Percentiles rank a stretch among this genome's conserved stretches.
phyloP scores from a whole-genome alignment of 106 monocot species.

The Hemerocallis citrina region DNA sequence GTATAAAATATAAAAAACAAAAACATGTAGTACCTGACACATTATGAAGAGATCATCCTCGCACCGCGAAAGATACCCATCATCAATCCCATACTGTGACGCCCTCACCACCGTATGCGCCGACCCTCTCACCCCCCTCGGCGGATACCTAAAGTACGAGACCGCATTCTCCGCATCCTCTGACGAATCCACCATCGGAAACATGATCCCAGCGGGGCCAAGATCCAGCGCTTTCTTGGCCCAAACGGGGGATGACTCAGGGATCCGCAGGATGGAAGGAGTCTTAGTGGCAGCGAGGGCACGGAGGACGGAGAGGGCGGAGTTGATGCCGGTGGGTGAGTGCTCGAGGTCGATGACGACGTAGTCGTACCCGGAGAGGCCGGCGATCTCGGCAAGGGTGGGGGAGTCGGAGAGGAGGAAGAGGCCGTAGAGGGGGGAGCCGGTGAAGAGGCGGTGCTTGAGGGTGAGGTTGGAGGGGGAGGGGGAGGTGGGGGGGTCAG shows the following conservation, averaged over 20 bases:
- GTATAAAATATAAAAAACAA: too few relatives aligned
- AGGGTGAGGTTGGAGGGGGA: slow-evolving; percentile 21
- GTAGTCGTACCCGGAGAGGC: slow-evolving; percentile 87
- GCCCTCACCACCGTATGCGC: slow-evolving; percentile 80
- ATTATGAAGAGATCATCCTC: slow-evolving; percentile 76
- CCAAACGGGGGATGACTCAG: slow-evolving; percentile 48
- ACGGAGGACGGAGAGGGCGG: slow-evolving; percentile 60
- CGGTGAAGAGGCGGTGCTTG: slow-evolving; percentile 62
- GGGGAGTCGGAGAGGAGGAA: slow-evolving; percentile 80
- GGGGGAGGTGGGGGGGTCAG: background rate
- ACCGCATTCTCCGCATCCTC: slow-evolving; percentile 44
- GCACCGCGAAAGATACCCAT: slow-evolving; percentile 54
- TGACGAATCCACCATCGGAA: slow-evolving; percentile 51
- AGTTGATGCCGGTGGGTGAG: slow-evolving; percentile 55
- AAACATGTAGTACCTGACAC: slow-evolving; percentile 28
- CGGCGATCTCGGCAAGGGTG: slow-evolving; percentile 84
- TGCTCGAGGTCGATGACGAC: slow-evolving; percentile 91
- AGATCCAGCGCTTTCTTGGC: slow-evolving; percentile 96
- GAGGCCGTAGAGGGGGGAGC: slow-evolving; percentile 75
- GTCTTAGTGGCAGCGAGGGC: slow-evolving; percentile 55
- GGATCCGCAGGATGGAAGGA: slow-evolving; percentile 65
- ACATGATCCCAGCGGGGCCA: slow-evolving; percentile 83
- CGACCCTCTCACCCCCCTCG: slow-evolving; percentile 70
- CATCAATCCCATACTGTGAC: slow-evolving; percentile 73
- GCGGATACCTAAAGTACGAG: slow-evolving; percentile 67